These are phyloP conservation scores for Plasmodium berghei DNA, from an alignment of 169 alveolate species.

Conservation along the genomic window DNA sequence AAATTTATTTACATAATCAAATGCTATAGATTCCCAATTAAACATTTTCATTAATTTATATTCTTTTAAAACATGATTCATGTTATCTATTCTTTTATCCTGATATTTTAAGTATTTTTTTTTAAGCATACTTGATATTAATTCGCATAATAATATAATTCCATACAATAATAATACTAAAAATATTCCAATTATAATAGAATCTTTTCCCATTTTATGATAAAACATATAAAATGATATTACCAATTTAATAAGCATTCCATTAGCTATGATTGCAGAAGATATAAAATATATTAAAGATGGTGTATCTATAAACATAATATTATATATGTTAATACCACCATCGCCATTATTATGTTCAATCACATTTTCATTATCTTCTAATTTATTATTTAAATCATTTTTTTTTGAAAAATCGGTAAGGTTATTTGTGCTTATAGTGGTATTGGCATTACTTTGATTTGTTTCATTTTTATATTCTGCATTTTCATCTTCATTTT, in stretches of 20 bases:
- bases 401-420: neutral
- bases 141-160: slow-evolving; percentile 16
- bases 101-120: slow-evolving; percentile 29
- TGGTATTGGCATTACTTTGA: neutral
- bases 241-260: slow-evolving; percentile 20
- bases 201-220: slow-evolving; percentile 40
- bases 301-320: slow-evolving; percentile 69
- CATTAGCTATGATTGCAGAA: slow-evolving; percentile 1
- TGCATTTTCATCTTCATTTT: neutral
- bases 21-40: slow-evolving; percentile 75
- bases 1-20: slow-evolving; percentile 52
- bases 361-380: neutral
- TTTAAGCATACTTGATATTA: slow-evolving; percentile 34
- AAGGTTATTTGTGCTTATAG: neutral
- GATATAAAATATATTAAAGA: slow-evolving; percentile 30
- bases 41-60: slow-evolving; percentile 65
- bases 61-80: slow-evolving; percentile 66
- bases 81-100: slow-evolving; percentile 44
- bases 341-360: slow-evolving; percentile 4
- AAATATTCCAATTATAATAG: slow-evolving; percentile 8
- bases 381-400: neutral
- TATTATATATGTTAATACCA: slow-evolving; percentile 51
- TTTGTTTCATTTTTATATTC: neutral
- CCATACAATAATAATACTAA: slow-evolving; percentile 15
- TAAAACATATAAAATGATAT: slow-evolving; percentile 53